These are phyloP conservation scores for Botryotinia narcissicola DNA, from an alignment of 2,329 filamentous ascomycete species.

Conservation along the genomic window DNA sequence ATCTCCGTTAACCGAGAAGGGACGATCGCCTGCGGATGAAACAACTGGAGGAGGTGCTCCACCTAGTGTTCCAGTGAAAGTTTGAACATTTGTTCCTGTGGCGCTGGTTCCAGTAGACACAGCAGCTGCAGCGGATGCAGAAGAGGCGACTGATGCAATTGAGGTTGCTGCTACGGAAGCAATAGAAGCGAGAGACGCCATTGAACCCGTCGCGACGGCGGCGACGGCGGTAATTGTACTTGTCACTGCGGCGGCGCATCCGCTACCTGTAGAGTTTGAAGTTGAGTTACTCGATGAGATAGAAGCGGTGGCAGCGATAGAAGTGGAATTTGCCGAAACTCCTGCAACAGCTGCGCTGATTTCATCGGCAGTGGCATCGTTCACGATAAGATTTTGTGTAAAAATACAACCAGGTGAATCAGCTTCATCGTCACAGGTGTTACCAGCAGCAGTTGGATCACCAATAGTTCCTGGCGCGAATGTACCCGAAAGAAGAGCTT, in stretches of 20 bases:
- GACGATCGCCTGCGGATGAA: constrained; percentile 49
- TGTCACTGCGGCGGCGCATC: background rate
- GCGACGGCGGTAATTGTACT: constrained; percentile 11
- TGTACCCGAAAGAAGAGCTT: constrained; percentile 59
- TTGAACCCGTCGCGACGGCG: background rate
- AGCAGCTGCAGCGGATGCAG: background rate
- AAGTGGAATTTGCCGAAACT: constrained; percentile 27
- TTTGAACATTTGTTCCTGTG: constrained; percentile 41
- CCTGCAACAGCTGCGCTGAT: constrained; percentile 49
- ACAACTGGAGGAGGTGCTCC: constrained; percentile 49
- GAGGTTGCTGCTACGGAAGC: background rate
- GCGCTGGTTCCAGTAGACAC: constrained; percentile 19
- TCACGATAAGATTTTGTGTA: constrained; percentile 49
- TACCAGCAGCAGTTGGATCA: constrained; percentile 48
- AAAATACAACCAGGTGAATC: constrained; percentile 55
- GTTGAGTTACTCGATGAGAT: constrained; percentile 16
- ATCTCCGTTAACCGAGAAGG: constrained; percentile 55
- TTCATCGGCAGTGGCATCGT: constrained; percentile 53
- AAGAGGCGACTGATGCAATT: background rate
- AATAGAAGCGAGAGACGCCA: constrained; percentile 20
- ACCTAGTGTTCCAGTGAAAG: constrained; percentile 48
- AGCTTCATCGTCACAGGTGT: constrained; percentile 49
- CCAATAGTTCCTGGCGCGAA: constrained; percentile 55
- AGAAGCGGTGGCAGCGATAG: constrained; percentile 19
- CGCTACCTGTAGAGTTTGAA: background rate